Base-by-base conservation (phyloP, 2,329 filamentous ascomycete genomes). In the Aspergillus luchuensis region DNA sequence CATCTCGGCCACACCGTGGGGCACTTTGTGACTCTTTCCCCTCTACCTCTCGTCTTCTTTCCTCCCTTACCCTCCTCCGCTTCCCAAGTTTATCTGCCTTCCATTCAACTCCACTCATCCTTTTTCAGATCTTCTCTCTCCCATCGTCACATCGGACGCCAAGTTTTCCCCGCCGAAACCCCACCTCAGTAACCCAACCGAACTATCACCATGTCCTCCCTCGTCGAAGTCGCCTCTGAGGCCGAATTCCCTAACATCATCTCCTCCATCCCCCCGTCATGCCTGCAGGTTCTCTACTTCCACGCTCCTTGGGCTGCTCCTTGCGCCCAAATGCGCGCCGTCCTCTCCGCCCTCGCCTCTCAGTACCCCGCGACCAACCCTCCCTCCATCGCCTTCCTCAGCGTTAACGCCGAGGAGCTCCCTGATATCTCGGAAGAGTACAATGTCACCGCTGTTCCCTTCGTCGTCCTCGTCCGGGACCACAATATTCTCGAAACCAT, bases 231-330 rank as follows among this genome's bases (percentile, higher is more conserved):
- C 78, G 85, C 87, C 69, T 87, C 85, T 69, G 87, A 92, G 71
- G 80, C 84, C 67, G 87, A 88, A 69, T 97, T 95, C 87, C 82
- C 88, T 67, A 80, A 86, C 66, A 84, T 90, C 72, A 81, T 91
- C 64, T 81, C 83, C 64, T 83, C 86, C 45, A 83, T 93, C 13
- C 85, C 91, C 10, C 73, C 89, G 2, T 85, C 88, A 15, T 87
- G 90, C 15, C 86, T 97, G 62, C 84, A 94, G 64, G 84, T 97
- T 72, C 87, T 96, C 73, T 97, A 93, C 76, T 99, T 99, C 83
- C 91, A 98, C 77, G 92, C 95, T 19, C 91, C 93, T 67, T 99
- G 95, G 95, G 95, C 95, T 30, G 92, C 92, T 61, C 95, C 95
- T 49, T 98, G 95, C 82, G 88, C 91, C 65, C 92, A 97, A 79